These are phyloP conservation scores for Talaromyces atroroseus DNA, from an alignment of 2,329 filamentous ascomycete genomes.

Conservation along the genomic window DNA sequence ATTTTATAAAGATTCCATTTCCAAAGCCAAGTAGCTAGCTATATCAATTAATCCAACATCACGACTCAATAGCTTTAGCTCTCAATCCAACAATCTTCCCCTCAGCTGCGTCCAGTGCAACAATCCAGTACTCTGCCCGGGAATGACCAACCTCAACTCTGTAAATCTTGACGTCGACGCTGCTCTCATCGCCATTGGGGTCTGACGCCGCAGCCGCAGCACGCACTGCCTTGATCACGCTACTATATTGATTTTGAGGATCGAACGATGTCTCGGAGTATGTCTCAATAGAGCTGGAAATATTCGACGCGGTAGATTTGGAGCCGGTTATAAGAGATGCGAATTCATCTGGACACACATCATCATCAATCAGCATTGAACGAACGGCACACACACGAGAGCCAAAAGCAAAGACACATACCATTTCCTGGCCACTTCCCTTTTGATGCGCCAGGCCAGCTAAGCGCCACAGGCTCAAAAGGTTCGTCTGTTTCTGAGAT, in stretches of 20 bases:
- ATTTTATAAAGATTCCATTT: no score
- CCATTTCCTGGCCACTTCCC: conserved; percentile 32
- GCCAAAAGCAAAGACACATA: conserved; percentile 18
- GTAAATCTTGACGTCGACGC: conserved; percentile 68
- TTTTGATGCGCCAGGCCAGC: conserved; percentile 41
- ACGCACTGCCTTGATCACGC: conserved; percentile 50
- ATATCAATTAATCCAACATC: neutral
- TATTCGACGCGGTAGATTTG: conserved; percentile 22
- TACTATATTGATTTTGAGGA: conserved; percentile 59
- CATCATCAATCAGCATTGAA: neutral
- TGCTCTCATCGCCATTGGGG: conserved; percentile 24
- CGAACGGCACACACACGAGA: neutral
- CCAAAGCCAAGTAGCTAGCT: no score
- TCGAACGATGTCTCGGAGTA: conserved; percentile 69
- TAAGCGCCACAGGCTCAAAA: conserved; percentile 70
- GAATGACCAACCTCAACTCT: conserved; percentile 58
- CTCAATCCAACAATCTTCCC: conserved; percentile 69
- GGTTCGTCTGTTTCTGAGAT: conserved; percentile 79
- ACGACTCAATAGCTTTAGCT: conserved; percentile 71
- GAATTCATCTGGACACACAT: conserved; percentile 55
- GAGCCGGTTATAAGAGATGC: conserved; percentile 52
- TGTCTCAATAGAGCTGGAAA: conserved; percentile 49
- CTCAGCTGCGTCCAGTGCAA: conserved; percentile 56
- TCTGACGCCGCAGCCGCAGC: conserved; percentile 22
- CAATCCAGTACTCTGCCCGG: conserved; percentile 72